Percentiles rank a stretch among this genome's conserved stretches.
phyloP scores from a whole-genome alignment of 305 asterid genomes.

The Nicotiana rustica region DNA sequence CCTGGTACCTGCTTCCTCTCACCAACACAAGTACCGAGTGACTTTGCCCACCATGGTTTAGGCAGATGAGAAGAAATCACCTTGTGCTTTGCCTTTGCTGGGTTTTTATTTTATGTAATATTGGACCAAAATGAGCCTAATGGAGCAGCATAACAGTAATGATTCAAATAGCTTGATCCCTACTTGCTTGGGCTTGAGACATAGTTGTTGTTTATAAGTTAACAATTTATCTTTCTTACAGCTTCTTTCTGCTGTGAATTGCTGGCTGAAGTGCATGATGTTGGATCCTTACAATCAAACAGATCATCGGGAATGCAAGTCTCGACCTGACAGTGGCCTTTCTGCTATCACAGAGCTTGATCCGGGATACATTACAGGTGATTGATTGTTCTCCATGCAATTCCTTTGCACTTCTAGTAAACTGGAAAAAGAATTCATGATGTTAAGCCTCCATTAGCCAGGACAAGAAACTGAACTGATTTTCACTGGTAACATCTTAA shows the following conservation, averaged over 20 bases:
- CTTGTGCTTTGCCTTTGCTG: too few species aligned
- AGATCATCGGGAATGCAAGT: slow-evolving; percentile 96
- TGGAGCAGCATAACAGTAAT: not conserved
- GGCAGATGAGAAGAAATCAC: too few species aligned
- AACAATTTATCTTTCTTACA: slow-evolving; percentile 48
- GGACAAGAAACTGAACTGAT: slow-evolving; percentile 17
- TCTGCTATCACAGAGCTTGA: slow-evolving; percentile 99
- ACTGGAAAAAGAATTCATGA: slow-evolving; percentile 27
- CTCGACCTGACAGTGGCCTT: slow-evolving; percentile 98
- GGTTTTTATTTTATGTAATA: too few species aligned
- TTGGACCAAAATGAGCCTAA: too few species aligned
- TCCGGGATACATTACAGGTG: slow-evolving; percentile 98
- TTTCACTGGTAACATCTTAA: slow-evolving; percentile 10
- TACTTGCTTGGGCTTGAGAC: too few species aligned
- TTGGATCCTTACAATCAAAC: slow-evolving; percentile 96
- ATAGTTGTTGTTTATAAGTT: not conserved
- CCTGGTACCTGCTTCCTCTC: too few species aligned
- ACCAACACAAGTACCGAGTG: too few species aligned
- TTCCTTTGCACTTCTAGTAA: not conserved
- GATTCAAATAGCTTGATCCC: too few species aligned
- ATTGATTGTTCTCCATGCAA: not conserved
- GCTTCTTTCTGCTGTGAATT: slow-evolving; percentile 98
- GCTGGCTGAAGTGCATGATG: slow-evolving; percentile 95
- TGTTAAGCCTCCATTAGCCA: not conserved
- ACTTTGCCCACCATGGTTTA: too few species aligned